Evolutionary conservation across 2,329 filamentous ascomycete genomes (phyloP), one percentile per base, ranked within the genome.

Genomic region (Plectosphaerella cucumerina): DNA sequence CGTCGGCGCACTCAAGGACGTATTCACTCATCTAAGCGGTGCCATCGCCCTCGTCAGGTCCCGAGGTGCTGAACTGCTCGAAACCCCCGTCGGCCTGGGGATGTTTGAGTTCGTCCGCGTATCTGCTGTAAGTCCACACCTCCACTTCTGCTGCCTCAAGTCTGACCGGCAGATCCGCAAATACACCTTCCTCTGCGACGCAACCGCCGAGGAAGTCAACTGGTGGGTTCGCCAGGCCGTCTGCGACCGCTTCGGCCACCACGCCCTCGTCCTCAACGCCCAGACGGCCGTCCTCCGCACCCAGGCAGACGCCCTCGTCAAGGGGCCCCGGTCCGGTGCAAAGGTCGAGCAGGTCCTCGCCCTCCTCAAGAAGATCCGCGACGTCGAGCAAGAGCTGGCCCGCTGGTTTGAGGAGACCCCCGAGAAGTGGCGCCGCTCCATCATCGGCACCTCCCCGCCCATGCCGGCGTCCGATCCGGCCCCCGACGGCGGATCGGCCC

Each of bases 41-140:
- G 56, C 59, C 2, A 60, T 58, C 10, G 55, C 56, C 8, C 58
- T 62, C 4, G 49, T 61, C 21, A 57, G 55, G 14, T 47, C 58
- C 4, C 54, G 59, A 6, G 56, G 56, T 5, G 48, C 55, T 15
- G 46, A 55, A 9, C 47, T 58, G 5, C 52, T 57, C 9, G 34
- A 50, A 2, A 54, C 58, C 0, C 48, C 50, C 1, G 56, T 59
- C 15, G 56, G 58, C 1, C 37, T 61, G 18, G 59, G 57, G 22
- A 61, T 61, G 57, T 61, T 61, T 21, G 56, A 60, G 35, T 58
- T 61, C 3, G 58, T 60, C n/a, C 53, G 59, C 10, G 56, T 56
- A 5, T 53, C 58, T 31, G 55, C 56, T 42, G 59, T 60, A 57
- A 22, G 57, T 51, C 3, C n/a, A n/a, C n/a, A 4, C 4, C 10